Base-by-base conservation (phyloP, 495 filamentous ascomycete genomes). In the Pseudomonodictys pantanalensis region DNA sequence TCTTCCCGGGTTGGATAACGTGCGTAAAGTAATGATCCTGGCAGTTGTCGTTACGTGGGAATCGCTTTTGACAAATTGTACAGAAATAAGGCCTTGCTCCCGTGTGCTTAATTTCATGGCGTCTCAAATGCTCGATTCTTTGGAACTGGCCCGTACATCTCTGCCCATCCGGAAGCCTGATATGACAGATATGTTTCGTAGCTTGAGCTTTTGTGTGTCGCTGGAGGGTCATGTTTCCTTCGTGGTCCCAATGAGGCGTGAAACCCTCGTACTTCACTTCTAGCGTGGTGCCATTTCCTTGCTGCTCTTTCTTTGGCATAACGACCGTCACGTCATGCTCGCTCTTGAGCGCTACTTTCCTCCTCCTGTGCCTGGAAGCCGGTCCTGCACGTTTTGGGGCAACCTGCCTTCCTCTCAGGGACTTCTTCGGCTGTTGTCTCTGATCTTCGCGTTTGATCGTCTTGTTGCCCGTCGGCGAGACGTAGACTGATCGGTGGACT, bases 21-120 rank as follows among this genome's bases (percentile, higher is more conserved):
- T 62, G 59, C 4, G 59, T 62, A 20, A 18, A 22, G 32, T 56
- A 56, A 45, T 62, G 59, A 1, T 39, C 52, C 15, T 29, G 33
- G 41, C 46, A 56, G 28, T 62, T 62, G 29, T 62, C 59, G 29
- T 62, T 49, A 7, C 59, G 52, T 8, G 15, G 24, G 52, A 62
- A 62, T n/a, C 7, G 1, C 23, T 44, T 62, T 1, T 1, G 2
- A 26, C 59, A 62, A 2, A 56, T 50, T 17, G n/a, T 11, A 28
- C 51, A 56, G 4, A 18, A 17, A 28, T 47, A 45, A 11, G 2
- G 2, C n/a, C 12, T 32, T 18, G 7, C 22, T 4, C 30, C 52
- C 4, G 3, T 6, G 35, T 62, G 52, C 10, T 51, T 62, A 15
- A 9, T 28, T 10, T 4, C 24, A 35, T 62, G 59, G 11, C 59